Evolutionary conservation across 2,329 filamentous ascomycete genomes (phyloP).

Genomic region (Neofusicoccum ribis): DNA sequence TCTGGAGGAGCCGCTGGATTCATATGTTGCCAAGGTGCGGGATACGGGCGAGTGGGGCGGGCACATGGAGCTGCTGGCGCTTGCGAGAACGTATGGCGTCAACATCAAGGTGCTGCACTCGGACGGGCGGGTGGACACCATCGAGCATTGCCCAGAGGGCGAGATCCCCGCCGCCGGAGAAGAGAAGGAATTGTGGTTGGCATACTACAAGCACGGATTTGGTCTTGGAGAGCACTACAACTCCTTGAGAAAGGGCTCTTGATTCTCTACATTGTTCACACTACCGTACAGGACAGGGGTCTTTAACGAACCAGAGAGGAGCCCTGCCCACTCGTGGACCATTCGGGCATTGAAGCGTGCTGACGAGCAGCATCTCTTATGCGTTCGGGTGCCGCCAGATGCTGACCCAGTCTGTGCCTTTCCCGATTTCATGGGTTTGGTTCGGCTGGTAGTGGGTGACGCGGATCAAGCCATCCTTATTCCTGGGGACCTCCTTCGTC

Average conservation of each 20-base stretch:
- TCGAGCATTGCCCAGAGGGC: constrained; percentile 55
- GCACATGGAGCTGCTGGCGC: constrained; percentile 82
- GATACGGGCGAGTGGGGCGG: constrained; percentile 96
- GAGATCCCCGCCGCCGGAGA: constrained; percentile 41
- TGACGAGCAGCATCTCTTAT: not conserved
- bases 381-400: constrained; percentile 44
- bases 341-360: no score
- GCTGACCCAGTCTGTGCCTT: constrained; percentile 51
- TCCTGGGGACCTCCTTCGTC: constrained; percentile 28
- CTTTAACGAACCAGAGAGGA: not conserved
- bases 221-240: constrained; percentile 98
- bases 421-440: constrained; percentile 57
- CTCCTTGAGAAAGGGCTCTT: constrained; percentile 58
- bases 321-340: not conserved
- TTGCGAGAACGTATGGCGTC: constrained; percentile 77
- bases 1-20: constrained; percentile 74
- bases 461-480: constrained; percentile 41
- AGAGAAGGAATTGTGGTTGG: constrained; percentile 75
- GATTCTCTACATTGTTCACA: not conserved
- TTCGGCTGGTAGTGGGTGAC: constrained; percentile 58
- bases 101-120: constrained; percentile 82
- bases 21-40: constrained; percentile 73
- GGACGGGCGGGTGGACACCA: constrained; percentile 76
- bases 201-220: constrained; percentile 92
- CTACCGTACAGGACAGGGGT: not conserved